Percentiles rank a stretch among this genome's conserved stretches.
These are phyloP conservation scores for Penicillium sumatraense DNA, from an alignment of 2,329 filamentous ascomycete genomes.

Conservation along the genomic window DNA sequence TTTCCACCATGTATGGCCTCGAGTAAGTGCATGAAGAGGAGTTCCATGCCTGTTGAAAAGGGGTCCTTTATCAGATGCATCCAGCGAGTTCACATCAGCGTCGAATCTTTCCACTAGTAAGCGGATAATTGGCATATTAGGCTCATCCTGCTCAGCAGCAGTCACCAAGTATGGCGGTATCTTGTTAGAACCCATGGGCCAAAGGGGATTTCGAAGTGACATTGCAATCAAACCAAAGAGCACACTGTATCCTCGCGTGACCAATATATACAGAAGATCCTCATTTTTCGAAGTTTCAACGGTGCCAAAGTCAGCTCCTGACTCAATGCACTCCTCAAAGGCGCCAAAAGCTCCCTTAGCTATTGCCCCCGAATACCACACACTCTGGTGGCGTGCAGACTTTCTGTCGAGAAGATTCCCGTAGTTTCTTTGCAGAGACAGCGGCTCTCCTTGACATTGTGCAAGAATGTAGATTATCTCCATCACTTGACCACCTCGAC, in stretches of 20 bases:
- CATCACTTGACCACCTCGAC: conserved; percentile 3
- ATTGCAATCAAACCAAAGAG: conserved; percentile 1
- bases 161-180: background rate
- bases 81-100: conserved; percentile 1
- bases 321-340: background rate
- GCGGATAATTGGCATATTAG: conserved; percentile 5
- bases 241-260: background rate
- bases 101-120: conserved; percentile 1
- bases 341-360: background rate
- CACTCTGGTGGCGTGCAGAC: background rate
- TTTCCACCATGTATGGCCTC: conserved; percentile 5
- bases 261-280: conserved; percentile 1
- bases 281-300: background rate
- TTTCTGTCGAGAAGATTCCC: background rate
- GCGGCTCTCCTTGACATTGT: background rate
- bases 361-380: background rate
- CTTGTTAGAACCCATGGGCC: background rate
- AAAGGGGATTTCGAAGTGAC: background rate
- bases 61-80: background rate
- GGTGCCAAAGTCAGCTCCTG: background rate
- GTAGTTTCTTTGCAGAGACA: background rate
- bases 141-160: background rate
- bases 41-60: background rate
- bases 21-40: background rate
- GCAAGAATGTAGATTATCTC: conserved; percentile 3